A percentile compares a stretch with the other conserved stretches of the same genome.
phyloP scores from a whole-genome alignment of 1,284 basidiomycete genomes.

The Bjerkandera adusta region DNA sequence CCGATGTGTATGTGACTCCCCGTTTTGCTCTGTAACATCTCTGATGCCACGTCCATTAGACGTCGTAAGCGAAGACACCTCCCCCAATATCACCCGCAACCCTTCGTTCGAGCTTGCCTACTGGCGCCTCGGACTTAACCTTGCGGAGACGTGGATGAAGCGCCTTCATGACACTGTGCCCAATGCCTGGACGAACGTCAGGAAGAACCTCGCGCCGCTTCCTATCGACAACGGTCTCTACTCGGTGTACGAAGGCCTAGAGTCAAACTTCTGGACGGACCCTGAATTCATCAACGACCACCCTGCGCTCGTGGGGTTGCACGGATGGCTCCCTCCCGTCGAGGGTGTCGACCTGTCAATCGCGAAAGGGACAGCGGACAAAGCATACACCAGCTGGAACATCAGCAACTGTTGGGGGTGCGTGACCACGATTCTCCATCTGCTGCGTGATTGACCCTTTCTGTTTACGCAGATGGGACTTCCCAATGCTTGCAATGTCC shows the following conservation, averaged over 20 bases:
- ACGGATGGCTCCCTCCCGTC: constrained; percentile 57
- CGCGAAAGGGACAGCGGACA: constrained; percentile 49
- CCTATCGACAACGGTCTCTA: constrained; percentile 51
- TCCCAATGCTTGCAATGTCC: constrained; percentile 61
- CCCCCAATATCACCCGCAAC: constrained; percentile 50
- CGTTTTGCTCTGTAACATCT: background rate
- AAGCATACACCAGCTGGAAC: constrained; percentile 56
- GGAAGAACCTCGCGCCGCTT: constrained; percentile 44
- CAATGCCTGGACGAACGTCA: constrained; percentile 42
- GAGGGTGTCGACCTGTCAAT: constrained; percentile 43
- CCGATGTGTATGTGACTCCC: constrained; percentile 41
- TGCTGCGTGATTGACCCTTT: background rate
- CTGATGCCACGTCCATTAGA: constrained; percentile 1
- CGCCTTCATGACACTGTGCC: constrained; percentile 41
- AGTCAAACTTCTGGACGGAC: constrained; percentile 50
- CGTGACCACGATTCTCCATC: constrained; percentile 22
- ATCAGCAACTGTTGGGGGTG: constrained; percentile 55
- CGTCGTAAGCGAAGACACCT: constrained; percentile 55
- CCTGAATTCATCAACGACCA: constrained; percentile 54
- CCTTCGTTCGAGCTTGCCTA: constrained; percentile 59
- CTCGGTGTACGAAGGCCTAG: constrained; percentile 54
- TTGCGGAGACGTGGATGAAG: constrained; percentile 49
- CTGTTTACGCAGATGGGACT: constrained; percentile 49
- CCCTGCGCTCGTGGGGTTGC: constrained; percentile 52
- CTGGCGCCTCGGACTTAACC: constrained; percentile 49